Conservation (phyloP, 352 stramenopile genomes). For the Saprolegnia parasitica region DNA sequence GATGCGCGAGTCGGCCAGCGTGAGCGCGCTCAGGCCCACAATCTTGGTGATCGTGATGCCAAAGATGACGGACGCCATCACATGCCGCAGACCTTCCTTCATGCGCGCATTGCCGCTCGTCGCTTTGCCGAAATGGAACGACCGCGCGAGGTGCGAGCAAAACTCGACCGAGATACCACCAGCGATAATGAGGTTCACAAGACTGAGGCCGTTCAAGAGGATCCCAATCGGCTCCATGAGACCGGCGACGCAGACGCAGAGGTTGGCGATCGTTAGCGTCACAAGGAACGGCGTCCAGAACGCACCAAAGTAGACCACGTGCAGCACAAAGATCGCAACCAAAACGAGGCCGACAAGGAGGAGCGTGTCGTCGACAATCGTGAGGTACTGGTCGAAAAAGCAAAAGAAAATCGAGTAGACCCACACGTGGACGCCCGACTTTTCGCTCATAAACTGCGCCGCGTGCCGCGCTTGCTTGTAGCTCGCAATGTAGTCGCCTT, state of each 20-base stretch:
- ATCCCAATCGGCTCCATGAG: conserved; percentile 60
- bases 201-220: conserved; percentile 34
- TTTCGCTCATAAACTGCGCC: conserved; percentile 60
- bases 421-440: conserved; percentile 63
- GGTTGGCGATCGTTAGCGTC: conserved; percentile 43
- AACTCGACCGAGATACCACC: conserved; percentile 33
- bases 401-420: conserved; percentile 56
- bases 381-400: conserved; percentile 68
- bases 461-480: conserved; percentile 56
- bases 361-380: conserved; percentile 48
- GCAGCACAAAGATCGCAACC: conserved; percentile 48
- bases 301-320: conserved; percentile 45
- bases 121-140: conserved; percentile 23
- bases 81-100: conserved; percentile 39
- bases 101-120: conserved; percentile 32
- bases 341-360: conserved; percentile 47
- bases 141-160: conserved; percentile 30
- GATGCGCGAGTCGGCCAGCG: conserved; percentile 35
- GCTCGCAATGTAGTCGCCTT: conserved; percentile 51
- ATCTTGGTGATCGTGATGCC: conserved; percentile 40
- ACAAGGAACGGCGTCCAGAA: conserved; percentile 48
- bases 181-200: conserved; percentile 32
- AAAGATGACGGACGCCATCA: conserved; percentile 42
- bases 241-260: conserved; percentile 50
- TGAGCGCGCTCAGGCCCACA: conserved; percentile 39